Evolutionary conservation across 2,329 filamentous ascomycete species (phyloP), one percentile per base, ranked within the genome.

Genomic region (Aquanectria penicillioides): DNA sequence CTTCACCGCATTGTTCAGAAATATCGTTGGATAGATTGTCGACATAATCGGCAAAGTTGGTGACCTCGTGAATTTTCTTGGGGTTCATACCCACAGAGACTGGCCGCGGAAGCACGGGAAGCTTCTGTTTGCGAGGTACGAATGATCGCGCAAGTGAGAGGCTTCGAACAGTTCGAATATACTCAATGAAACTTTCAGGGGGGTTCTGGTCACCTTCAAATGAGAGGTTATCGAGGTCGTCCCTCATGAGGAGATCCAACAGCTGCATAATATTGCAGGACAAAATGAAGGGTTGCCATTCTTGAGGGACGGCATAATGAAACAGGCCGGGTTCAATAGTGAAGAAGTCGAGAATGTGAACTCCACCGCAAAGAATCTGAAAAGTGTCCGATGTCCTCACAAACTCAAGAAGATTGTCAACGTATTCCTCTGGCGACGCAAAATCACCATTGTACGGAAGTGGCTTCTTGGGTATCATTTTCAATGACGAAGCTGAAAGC

Each of bases 301-400:
- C 88, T 59, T 84, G 74, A 0, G 93, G 92, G 2, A 99, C 76
- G 2, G 94, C 84, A 1, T 85, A 82, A 49, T 90, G 86, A 74
- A 97, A 99, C 0, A 97, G 83, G 63, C 93, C 90, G 5, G 93
- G 92, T 43, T 93, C 86, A 36, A 87, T 86, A 2, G 93, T 97
- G 78, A 97, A 93, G 77, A 99, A 98, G 74, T 99, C 95, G 55
- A 98, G 83, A 62, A 99, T 94, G 73, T 99, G 95, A 1, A 98
- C 92, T n/a, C 94, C 94, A 51, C 95, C 95, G 72, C 93, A 97
- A n/a, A 99, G 83, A 22, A 92, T 92, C 65, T 92, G 90, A 67
- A 97, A 93, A 2, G 93, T 81, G 51, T 89, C 85, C 40, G 90
- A 91, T 2, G 87, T 88, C 6, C 88, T 88, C 2, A 89, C 86